phyloP scores from a whole-genome alignment of 768 basidiomycete genomes.

The Termitomyces heimii region DNA sequence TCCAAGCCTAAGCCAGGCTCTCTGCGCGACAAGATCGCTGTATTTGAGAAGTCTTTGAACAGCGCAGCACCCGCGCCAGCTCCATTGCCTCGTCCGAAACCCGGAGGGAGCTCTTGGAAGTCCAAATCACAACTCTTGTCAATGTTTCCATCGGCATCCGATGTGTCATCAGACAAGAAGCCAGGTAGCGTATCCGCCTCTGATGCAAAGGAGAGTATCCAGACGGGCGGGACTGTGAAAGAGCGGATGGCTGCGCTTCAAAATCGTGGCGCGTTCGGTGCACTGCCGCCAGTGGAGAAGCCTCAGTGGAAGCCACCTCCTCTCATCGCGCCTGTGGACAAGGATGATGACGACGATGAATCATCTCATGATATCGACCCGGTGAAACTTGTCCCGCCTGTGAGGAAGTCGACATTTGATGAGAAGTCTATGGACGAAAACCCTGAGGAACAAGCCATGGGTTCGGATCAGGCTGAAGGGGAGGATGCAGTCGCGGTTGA shows the following conservation, averaged over 20 bases:
- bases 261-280: conserved; percentile 76
- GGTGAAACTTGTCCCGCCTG: conserved; percentile 30
- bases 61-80: conserved; percentile 25
- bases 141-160: conserved; percentile 24
- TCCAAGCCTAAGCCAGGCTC: conserved; percentile 70
- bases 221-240: conserved; percentile 73
- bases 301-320: conserved; percentile 89
- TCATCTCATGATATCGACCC: conserved; percentile 17
- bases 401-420: conserved; percentile 12
- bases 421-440: conserved; percentile 9
- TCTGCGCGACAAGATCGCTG: conserved; percentile 83
- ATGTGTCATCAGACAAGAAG: conserved; percentile 21
- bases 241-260: conserved; percentile 95
- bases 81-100: conserved; percentile 59
- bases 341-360: conserved; percentile 39
- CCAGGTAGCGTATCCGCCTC: conserved; percentile 65
- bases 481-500: conserved; percentile 31
- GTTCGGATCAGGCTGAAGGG: conserved; percentile 14
- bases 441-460: not conserved
- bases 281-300: conserved; percentile 52
- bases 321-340: conserved; percentile 35
- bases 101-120: conserved; percentile 66
- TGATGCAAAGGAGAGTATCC: conserved; percentile 87
- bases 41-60: conserved; percentile 66
- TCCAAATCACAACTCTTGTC: conserved; percentile 54